These are phyloP conservation scores for Speleostelium caveatum DNA, from an alignment of 78 protist species.

Conservation along the genomic window DNA sequence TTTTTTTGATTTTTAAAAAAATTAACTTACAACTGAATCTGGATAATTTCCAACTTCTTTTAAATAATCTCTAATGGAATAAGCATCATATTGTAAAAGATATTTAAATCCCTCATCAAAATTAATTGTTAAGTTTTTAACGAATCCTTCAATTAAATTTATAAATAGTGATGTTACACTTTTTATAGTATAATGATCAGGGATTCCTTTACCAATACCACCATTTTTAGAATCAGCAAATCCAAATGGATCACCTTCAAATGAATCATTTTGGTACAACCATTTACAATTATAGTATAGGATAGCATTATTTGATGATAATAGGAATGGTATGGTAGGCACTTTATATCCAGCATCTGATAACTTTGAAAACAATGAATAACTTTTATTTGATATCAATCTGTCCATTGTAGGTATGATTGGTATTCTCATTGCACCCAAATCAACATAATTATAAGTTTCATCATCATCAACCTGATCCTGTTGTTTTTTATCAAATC, in stretches of 20 bases:
- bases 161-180: neutral
- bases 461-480: no score
- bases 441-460: conserved; percentile 11
- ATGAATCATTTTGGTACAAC: neutral
- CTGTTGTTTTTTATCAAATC: no score
- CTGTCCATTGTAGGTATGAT: conserved; percentile 17
- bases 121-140: neutral
- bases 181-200: neutral
- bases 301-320: neutral
- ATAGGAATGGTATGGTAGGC: conserved; percentile 2
- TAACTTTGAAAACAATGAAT: conserved; percentile 15
- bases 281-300: conserved; percentile 6
- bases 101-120: conserved; percentile 19
- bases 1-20: neutral
- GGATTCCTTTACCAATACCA: conserved; percentile 21
- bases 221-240: conserved; percentile 12
- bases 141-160: neutral
- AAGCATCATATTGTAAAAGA: neutral
- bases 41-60: neutral
- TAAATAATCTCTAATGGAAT: conserved; percentile 9
- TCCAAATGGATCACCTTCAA: conserved; percentile 26
- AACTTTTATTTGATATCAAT: neutral
- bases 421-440: conserved; percentile 55
- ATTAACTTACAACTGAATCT: neutral
- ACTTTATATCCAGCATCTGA: neutral